These are phyloP conservation scores for Pleurotus giganteus DNA, from an alignment of 768 basidiomycete genomes.

Conservation along the genomic window DNA sequence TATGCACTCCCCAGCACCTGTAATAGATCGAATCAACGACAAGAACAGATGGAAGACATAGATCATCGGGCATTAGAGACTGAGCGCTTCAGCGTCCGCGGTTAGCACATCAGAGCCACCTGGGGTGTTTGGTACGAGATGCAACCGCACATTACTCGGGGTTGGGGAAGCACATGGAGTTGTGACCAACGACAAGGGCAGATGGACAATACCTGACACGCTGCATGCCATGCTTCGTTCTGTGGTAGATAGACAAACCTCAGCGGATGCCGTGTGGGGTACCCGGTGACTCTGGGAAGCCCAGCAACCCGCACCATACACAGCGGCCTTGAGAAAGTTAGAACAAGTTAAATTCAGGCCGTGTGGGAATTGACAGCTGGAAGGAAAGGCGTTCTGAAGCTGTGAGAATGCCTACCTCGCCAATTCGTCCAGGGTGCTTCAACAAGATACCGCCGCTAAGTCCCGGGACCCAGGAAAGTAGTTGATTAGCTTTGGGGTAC, in stretches of 20 bases:
- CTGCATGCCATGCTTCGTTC: conserved; percentile 58
- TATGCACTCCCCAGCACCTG: conserved; percentile 75
- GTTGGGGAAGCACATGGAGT: neutral
- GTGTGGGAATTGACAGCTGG: neutral
- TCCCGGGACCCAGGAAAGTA: neutral
- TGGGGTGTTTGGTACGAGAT: no score
- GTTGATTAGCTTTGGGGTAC: neutral
- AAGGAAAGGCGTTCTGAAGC: neutral
- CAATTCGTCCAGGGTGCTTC: conserved; percentile 71
- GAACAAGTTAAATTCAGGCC: neutral
- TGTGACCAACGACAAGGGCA: conserved; percentile 5
- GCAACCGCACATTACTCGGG: no score
- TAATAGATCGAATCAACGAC: neutral
- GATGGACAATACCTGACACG: conserved; percentile 49
- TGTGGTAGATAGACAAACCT: conserved; percentile 10
- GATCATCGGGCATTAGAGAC: neutral
- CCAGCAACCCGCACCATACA: conserved; percentile 79
- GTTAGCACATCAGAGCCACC: neutral
- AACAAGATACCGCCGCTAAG: conserved; percentile 76
- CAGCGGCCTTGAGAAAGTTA: conserved; percentile 49
- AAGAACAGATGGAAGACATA: neutral
- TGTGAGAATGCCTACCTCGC: conserved; percentile 50
- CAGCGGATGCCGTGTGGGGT: conserved; percentile 9
- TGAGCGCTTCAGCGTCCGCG: no score
- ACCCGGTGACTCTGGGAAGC: conserved; percentile 27